Evolutionary conservation across 805 yeast genomes (phyloP), one percentile per base, ranked within the genome.

Genomic region (Candida sithepensis): DNA sequence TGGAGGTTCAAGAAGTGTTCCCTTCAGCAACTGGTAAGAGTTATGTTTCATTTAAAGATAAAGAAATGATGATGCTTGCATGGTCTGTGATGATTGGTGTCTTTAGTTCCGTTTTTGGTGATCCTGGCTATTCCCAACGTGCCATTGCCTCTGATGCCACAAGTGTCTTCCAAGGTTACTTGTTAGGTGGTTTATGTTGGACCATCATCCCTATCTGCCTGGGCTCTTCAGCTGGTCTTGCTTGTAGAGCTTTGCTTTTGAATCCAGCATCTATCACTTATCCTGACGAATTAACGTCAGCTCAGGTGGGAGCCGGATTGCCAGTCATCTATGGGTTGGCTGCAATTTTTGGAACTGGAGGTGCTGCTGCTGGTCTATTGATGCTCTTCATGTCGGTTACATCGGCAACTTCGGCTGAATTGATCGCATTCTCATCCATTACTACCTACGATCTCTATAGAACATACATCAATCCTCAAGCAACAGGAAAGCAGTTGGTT

Each of bases 41-140:
- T 39, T 71, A 61, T 47, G 50, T 71, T 19, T 63, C 68, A 4
- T 65, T 69, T 47, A 57, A 54, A 26, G 58, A 64, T 50, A 60
- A 57, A 18, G 64, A 61, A 22, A 70, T 68, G 52, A 62, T 67
- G 3, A 51, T 63, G 50, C 41, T 58, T 18, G 54, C 64, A 3
- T 67, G 69, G 67, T 51, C 63, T 3, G 64, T 64, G 6, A 52
- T 56, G 41, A 48, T 88, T 42, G 96, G 96, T 55, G 88, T 88
- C 67, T 88, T 59, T 19, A 51, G 61, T 44, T 48, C 61, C 3
- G 64, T 59, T 33, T 56, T 55, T 44, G 52, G 57, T 24, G 64
- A 61, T 43, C 59, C 58, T 40, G 63, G 63, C 14, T 60, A 58
- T 45, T 60, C 68, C 24, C 73, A 71, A 51, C 67, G 69, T 54